Conservation (phyloP, 768 basidiomycete species). For the Auriculariales sp. region DNA sequence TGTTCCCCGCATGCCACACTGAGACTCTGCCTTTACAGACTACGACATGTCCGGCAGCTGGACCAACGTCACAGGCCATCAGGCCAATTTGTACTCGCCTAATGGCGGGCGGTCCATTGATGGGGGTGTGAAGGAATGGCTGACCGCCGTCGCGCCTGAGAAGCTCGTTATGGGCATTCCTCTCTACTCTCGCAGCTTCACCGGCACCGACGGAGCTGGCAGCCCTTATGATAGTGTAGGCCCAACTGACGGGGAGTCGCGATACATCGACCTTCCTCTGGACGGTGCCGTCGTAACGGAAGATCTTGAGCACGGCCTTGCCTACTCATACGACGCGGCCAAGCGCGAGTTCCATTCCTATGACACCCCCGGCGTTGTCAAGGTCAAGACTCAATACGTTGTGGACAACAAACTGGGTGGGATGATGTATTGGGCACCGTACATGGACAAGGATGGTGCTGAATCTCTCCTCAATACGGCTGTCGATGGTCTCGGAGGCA, state of each 20-base stretch:
- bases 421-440: slow-evolving; percentile 68
- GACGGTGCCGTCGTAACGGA: slow-evolving; percentile 29
- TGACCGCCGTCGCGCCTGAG: slow-evolving; percentile 43
- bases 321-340: slow-evolving; percentile 61
- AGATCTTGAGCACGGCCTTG: slow-evolving; percentile 53
- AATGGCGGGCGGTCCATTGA: slow-evolving; percentile 33
- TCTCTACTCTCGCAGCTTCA: slow-evolving; percentile 67
- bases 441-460: no score
- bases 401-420: slow-evolving; percentile 43
- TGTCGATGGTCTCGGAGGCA: no score
- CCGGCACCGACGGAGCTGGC: slow-evolving; percentile 52
- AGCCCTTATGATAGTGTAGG: slow-evolving; percentile 58
- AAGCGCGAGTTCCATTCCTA: slow-evolving; percentile 60
- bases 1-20: no score
- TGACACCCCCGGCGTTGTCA: slow-evolving; percentile 56
- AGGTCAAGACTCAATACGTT: slow-evolving; percentile 55
- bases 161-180: slow-evolving; percentile 74
- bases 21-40: no score
- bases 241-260: slow-evolving; percentile 53
- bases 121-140: slow-evolving; percentile 45
- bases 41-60: slow-evolving; percentile 66
- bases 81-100: slow-evolving; percentile 62
- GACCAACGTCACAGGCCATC: slow-evolving; percentile 23
- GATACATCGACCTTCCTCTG: slow-evolving; percentile 59
- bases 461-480: no score